Evolutionary conservation across 1,284 basidiomycete species (phyloP), one percentile per base, ranked within the genome.

Genomic region (Moniliophthora roreri): DNA sequence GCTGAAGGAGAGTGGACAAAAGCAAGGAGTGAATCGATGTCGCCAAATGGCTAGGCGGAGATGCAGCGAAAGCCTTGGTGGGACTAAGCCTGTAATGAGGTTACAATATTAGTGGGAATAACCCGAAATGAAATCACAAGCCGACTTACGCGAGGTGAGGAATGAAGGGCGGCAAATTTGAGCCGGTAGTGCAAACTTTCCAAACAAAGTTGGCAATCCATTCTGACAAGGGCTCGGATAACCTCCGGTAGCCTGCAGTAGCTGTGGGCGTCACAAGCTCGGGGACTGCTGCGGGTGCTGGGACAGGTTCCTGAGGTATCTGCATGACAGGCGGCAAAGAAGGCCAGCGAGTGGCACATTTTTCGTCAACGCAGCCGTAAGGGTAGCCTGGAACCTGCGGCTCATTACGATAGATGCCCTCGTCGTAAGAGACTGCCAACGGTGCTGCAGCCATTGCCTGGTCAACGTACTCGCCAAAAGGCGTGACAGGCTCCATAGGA

Each of bases 201-300:
- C 89, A 91, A 9, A 89, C 81, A 63, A 85, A 91, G 51, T 75
- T 77, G 38, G 87, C 82, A 38, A 90, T 71, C 89, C 89, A 91
- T 54, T 87, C 84, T 3, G 89, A 80, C 56, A 91, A 72, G 8
- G 89, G 87, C 42, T 87, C 86, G 0, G 85, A 82, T 15, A 91
- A 73, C 59, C 81, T 85, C 73, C 80, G 84, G 71, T 89, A 89
- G 15, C 77, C 70, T 16, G 72, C 63, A n/a, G 78, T 80, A 45
- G 83, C 77, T 54, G 75, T 73, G 9, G 82, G 74, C 16, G 80
- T 74, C 35, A 76, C 71, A 16, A 78, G 65, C 48, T 67, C 69
- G 26, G 73, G 67, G 50, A 77, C 79, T 11, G 74, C 63, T n/a
- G 63, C 66, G 26, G 70, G 64, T 47, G 63, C 52, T 53, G 58